Conservation (phyloP, 805 yeast species). For the Saccharomycopsis fibuligera region DNA sequence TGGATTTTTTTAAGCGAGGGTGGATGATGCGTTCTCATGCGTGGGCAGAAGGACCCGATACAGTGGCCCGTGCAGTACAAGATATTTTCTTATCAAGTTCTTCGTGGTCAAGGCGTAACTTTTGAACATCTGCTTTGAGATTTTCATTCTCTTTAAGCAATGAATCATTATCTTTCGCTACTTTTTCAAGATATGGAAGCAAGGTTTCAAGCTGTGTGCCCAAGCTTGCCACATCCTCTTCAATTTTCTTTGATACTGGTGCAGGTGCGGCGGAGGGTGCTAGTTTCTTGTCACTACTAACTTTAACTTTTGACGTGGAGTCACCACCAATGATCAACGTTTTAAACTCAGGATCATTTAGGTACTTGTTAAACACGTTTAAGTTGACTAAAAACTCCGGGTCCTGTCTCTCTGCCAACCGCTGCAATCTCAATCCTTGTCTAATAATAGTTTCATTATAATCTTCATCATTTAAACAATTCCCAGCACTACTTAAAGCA, state of each 20-base stretch:
- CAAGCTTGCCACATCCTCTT: constrained; percentile 8
- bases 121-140: too few species aligned
- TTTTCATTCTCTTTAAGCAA: neutral
- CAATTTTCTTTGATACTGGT: constrained; percentile 1
- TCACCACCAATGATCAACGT: too few species aligned
- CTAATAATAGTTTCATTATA: constrained; percentile 11
- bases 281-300: too few species aligned
- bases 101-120: too few species aligned
- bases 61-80: too few species aligned
- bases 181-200: neutral
- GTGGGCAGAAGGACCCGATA: too few species aligned
- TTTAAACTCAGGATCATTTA: neutral
- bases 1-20: too few species aligned
- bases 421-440: constrained; percentile 11
- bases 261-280: too few species aligned
- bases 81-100: too few species aligned
- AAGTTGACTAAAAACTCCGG: constrained; percentile 16
- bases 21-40: too few species aligned
- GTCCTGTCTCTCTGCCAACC: constrained; percentile 13
- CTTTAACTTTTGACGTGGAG: too few species aligned
- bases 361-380: constrained; percentile 11
- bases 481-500: neutral
- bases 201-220: constrained; percentile 4
- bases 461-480: constrained; percentile 3
- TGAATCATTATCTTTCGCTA: constrained; percentile 4